These are phyloP conservation scores for Salix dunnii DNA, from an alignment of 345 rosid species.

Conservation along the genomic window DNA sequence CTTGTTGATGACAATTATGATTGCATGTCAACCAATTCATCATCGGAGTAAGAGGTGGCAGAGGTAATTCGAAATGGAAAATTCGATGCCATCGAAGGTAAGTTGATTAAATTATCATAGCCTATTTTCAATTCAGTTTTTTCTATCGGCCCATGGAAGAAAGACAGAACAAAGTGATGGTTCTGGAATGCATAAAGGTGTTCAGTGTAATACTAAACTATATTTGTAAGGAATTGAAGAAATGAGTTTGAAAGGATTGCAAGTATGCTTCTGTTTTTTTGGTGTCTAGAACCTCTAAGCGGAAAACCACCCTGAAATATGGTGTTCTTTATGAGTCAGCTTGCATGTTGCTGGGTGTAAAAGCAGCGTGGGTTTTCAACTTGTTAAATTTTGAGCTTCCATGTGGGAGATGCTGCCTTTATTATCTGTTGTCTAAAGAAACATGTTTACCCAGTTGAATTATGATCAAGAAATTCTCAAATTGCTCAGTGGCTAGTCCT, in stretches of 20 bases:
- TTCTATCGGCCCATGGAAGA: neutral
- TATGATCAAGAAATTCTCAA: neutral
- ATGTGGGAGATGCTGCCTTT: neutral
- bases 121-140: neutral
- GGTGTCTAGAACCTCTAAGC: neutral
- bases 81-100: slow-evolving; percentile 64
- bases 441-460: neutral
- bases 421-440: neutral
- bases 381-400: neutral
- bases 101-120: neutral
- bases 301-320: neutral
- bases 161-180: neutral
- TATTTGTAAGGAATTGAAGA: neutral
- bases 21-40: slow-evolving; percentile 28
- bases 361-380: neutral
- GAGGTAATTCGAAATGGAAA: slow-evolving; percentile 65
- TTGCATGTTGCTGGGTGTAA: neutral
- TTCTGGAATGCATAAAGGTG: neutral
- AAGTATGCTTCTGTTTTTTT: neutral
- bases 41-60: slow-evolving; percentile 53
- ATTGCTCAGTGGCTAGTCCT: neutral
- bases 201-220: neutral
- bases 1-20: slow-evolving; percentile 18
- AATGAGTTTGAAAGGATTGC: neutral
- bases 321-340: neutral